Conservation (phyloP, 1,139 yeast genomes). For the Candida frijolesensis region DNA sequence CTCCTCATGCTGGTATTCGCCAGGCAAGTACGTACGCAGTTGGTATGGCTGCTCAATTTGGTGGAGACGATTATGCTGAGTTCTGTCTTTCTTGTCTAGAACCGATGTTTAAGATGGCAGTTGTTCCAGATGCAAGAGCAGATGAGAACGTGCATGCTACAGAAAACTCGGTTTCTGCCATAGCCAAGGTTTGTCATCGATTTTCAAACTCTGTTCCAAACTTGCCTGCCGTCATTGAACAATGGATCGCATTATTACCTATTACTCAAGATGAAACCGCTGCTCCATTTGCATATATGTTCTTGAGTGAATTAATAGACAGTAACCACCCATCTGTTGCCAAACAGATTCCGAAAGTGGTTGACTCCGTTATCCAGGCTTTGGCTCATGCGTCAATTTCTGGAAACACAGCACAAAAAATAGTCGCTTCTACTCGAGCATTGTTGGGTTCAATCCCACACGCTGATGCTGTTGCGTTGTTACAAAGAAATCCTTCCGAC, state of each 20-base stretch:
- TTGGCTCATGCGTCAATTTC: conserved; percentile 64
- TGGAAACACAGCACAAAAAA: conserved; percentile 70
- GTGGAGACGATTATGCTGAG: conserved; percentile 65
- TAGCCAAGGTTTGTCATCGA: conserved; percentile 74
- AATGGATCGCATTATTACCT: conserved; percentile 85
- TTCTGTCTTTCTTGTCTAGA: conserved; percentile 70
- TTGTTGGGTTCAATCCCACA: conserved; percentile 54
- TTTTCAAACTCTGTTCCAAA: conserved; percentile 61
- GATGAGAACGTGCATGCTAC: conserved; percentile 87
- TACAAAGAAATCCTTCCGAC: conserved; percentile 65
- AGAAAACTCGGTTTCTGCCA: conserved; percentile 80
- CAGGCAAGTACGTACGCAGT: conserved; percentile 87
- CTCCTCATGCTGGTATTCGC: conserved; percentile 73
- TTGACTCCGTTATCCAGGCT: conserved; percentile 79
- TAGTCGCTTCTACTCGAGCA: conserved; percentile 60
- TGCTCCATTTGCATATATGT: conserved; percentile 83
- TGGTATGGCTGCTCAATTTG: conserved; percentile 84
- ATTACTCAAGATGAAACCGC: conserved; percentile 84
- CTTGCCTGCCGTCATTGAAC: conserved; percentile 61
- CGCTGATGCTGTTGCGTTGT: conserved; percentile 63
- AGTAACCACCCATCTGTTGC: conserved; percentile 65
- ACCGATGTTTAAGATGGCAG: conserved; percentile 71
- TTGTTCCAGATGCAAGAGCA: conserved; percentile 81
- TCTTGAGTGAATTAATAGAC: conserved; percentile 73
- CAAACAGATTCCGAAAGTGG: conserved; percentile 60